Conservation (phyloP, 805 yeast genomes). For the Wickerhamiella allomyrinae region DNA sequence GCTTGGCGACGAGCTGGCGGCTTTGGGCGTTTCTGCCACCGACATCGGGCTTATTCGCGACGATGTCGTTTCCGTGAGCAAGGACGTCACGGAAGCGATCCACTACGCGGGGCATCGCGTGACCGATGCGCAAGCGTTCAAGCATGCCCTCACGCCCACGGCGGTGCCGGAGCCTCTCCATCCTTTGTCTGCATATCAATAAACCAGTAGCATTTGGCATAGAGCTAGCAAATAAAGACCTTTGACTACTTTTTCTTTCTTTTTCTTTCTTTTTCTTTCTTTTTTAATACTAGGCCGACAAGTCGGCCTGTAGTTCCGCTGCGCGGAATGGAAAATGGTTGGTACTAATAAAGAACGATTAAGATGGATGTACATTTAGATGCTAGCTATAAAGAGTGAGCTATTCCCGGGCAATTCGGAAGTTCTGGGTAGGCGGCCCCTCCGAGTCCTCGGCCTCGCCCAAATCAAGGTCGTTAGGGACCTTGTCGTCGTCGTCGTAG, state of each 20-base stretch:
- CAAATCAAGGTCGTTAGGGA: constrained; percentile 14
- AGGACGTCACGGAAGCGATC: too few relatives aligned
- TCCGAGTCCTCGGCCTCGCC: constrained; percentile 8
- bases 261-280: too few relatives aligned
- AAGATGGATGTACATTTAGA: too few relatives aligned
- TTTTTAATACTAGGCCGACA: too few relatives aligned
- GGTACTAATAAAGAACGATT: too few relatives aligned
- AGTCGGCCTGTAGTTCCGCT: too few relatives aligned
- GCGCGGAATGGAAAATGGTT: too few relatives aligned
- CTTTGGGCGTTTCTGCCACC: neutral
- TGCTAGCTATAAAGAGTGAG: too few relatives aligned
- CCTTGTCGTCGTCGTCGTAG: constrained; percentile 18
- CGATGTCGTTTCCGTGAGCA: neutral
- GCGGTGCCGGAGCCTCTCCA: constrained; percentile 6
- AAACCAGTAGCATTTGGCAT: neutral
- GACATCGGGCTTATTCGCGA: neutral
- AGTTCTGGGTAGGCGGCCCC: neutral
- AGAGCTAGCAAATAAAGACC: too few relatives aligned
- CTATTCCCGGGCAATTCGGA: neutral
- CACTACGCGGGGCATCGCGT: constrained; percentile 5
- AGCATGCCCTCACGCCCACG: constrained; percentile 5
- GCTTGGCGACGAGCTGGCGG: neutral
- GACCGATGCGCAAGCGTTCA: constrained; percentile 4
- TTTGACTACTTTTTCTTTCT: too few relatives aligned
- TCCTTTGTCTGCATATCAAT: constrained; percentile 6